Evolutionary conservation across 2,329 filamentous ascomycete genomes (phyloP), one percentile per base, ranked within the genome.

Genomic region (Colletotrichum nymphaeae): DNA sequence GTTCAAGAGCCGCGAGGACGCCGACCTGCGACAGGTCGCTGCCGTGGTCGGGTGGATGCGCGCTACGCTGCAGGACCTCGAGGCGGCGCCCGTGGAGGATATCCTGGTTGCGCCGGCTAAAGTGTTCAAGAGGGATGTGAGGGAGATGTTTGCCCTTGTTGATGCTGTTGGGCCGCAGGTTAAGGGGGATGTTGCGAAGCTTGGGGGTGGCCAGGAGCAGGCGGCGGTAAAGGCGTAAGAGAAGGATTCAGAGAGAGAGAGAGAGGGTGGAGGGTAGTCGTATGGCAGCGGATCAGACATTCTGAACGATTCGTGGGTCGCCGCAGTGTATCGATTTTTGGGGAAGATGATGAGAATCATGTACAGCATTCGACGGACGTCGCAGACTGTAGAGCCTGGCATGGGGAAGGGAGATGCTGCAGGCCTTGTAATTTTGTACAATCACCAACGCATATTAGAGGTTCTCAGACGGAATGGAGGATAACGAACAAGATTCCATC

Each of bases 1-100:
- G 69, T 97, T 95, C 87, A 95, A 96, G 85, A 94, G 90, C 26
- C 78, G 81, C 49, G 82, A 84, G 60, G 86, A 89, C 73, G 84
- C 86, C 19, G 88, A 91, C 75, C 81, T 86, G 46, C 82, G 88
- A 65, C 77, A 81, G 32, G 81, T 91, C 62, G 86, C 88, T 2
- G 88, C 88, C 63, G 83, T 90, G 59, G 89, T 91, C 26, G 85
- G 85, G 37, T 91, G 88, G 88, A 88, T 91, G 83, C 83, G 89
- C 55, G 81, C 82, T 24, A 82, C 82, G 30, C 76, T 90, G 58
- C 81, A 81, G 72, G 82, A 84, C 70, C 81, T 91, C 60, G 89
- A 90, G 78, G 82, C 82, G 74, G 84, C 86, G 73, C 81, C 84
- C 16, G 88, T 91, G 75, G 82, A 84, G 55, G 82, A 81, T 42